phyloP scores from a whole-genome alignment of 2,329 filamentous ascomycete species.

The Onygena corvina region DNA sequence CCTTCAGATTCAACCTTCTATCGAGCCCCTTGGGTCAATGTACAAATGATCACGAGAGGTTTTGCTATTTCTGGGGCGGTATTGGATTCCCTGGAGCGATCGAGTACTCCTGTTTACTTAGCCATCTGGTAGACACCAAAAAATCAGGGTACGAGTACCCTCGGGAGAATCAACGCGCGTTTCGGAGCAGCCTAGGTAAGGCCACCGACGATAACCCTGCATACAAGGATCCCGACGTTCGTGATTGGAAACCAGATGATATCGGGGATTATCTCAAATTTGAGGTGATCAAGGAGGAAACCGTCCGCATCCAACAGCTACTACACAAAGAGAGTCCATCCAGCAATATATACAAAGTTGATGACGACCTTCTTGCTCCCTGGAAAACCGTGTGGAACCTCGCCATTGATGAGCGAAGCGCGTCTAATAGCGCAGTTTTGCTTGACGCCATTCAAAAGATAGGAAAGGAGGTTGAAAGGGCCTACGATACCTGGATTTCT shows the following conservation, averaged over 20 bases:
- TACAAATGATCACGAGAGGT: constrained; percentile 40
- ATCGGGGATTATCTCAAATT: constrained; percentile 38
- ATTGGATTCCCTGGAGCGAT: constrained; percentile 27
- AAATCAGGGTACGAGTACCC: constrained; percentile 36
- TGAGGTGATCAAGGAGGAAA: constrained; percentile 26
- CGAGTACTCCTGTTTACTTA: constrained; percentile 32
- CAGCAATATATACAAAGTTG: constrained; percentile 16
- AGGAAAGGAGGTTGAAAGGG: constrained; percentile 16
- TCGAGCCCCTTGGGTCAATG: constrained; percentile 41
- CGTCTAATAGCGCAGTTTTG: constrained; percentile 11
- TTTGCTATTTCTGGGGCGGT: constrained; percentile 42
- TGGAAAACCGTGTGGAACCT: constrained; percentile 22
- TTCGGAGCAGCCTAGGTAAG: constrained; percentile 24
- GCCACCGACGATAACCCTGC: constrained; percentile 24
- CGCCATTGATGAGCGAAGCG: constrained; percentile 11
- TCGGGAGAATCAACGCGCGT: constrained; percentile 28
- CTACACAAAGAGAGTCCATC: constrained; percentile 24
- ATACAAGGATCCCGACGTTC: constrained; percentile 23
- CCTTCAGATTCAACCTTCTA: constrained; percentile 38
- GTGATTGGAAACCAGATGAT: constrained; percentile 22
- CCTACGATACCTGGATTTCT: constrained; percentile 7
- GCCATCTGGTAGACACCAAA: constrained; percentile 36
- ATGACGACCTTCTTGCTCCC: constrained; percentile 27
- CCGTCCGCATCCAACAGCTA: constrained; percentile 21
- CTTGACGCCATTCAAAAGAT: constrained; percentile 16